Evolutionary conservation across 192 early-diverging fungal genomes (phyloP).

Genomic region (Coemansia aciculifera): DNA sequence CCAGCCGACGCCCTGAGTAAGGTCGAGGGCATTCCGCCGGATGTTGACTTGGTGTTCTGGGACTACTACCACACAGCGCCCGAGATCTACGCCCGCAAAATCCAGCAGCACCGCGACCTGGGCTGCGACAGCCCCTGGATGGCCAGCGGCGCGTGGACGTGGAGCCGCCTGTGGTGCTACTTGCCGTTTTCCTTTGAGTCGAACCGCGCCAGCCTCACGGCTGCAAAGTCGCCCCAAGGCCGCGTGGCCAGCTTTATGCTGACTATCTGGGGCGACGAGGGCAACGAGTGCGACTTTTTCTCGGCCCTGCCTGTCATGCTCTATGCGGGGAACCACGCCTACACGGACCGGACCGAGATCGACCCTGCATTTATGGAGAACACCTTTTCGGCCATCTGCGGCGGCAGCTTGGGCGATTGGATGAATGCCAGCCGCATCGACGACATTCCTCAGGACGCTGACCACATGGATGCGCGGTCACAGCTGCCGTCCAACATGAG

Average conservation of each 20-base stretch:
- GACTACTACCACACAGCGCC: conserved; percentile 80
- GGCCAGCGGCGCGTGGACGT: conserved; percentile 79
- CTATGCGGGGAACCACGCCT: conserved; percentile 76
- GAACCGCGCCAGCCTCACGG: conserved; percentile 68
- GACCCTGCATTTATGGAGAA: conserved; percentile 60
- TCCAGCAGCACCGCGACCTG: conserved; percentile 80
- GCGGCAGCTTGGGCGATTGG: conserved; percentile 78
- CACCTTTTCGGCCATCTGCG: conserved; percentile 75
- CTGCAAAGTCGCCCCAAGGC: conserved; percentile 60
- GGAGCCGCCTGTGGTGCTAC: conserved; percentile 81
- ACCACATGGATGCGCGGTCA: conserved; percentile 51
- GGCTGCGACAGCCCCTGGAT: conserved; percentile 81
- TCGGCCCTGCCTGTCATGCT: conserved; percentile 76
- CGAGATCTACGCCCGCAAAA: conserved; percentile 72
- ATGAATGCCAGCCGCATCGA: conserved; percentile 60
- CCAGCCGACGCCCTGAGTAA: conserved; percentile 59
- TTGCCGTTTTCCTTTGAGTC: conserved; percentile 80
- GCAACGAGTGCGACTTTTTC: conserved; percentile 87
- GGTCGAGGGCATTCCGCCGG: conserved; percentile 58
- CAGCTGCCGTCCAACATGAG: conserved; percentile 70
- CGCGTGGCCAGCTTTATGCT: conserved; percentile 76
- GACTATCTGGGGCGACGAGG: conserved; percentile 90
- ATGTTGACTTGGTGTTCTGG: conserved; percentile 79
- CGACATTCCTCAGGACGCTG: conserved; percentile 53
- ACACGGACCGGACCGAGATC: conserved; percentile 65